These are phyloP conservation scores for Onygenales sp. DNA, from an alignment of 2,329 filamentous ascomycete species.

Conservation along the genomic window DNA sequence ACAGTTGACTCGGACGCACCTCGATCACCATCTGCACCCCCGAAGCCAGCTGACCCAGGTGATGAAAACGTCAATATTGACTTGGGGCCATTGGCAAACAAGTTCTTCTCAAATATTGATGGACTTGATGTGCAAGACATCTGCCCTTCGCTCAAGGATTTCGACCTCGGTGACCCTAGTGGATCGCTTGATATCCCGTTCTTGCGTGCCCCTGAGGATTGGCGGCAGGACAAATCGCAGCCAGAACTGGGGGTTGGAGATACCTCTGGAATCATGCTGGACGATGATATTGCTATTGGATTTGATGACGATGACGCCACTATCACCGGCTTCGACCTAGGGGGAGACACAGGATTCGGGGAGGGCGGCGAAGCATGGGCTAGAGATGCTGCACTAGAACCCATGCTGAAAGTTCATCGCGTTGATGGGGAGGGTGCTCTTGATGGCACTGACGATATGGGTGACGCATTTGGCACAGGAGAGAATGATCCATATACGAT, in stretches of 20 bases:
- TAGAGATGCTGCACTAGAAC: constrained; percentile 74
- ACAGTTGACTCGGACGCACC: constrained; percentile 37
- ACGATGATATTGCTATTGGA: constrained; percentile 73
- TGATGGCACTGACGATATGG: constrained; percentile 43
- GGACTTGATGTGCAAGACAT: constrained; percentile 78
- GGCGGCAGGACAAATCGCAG: constrained; percentile 59
- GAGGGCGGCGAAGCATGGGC: constrained; percentile 97
- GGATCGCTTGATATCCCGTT: constrained; percentile 85
- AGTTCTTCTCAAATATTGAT: constrained; percentile 77
- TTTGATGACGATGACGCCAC: constrained; percentile 67
- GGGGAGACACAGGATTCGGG: constrained; percentile 70
- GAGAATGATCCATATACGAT: constrained; percentile 65
- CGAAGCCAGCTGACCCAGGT: constrained; percentile 25
- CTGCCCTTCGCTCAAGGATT: constrained; percentile 87
- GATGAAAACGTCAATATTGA: constrained; percentile 65
- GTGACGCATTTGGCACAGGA: constrained; percentile 29
- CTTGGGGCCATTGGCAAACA: constrained; percentile 60
- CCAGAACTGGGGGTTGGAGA: constrained; percentile 45
- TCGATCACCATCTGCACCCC: constrained; percentile 21
- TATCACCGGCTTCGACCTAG: constrained; percentile 61
- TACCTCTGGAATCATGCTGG: constrained; percentile 71
- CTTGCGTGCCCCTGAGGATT: constrained; percentile 78
- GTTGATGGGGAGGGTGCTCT: constrained; percentile 40
- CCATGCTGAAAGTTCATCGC: constrained; percentile 69
- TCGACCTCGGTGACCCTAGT: constrained; percentile 79